phyloP scores from a whole-genome alignment of 108 stramenopile species.

The Asterionellopsis glacialis region DNA sequence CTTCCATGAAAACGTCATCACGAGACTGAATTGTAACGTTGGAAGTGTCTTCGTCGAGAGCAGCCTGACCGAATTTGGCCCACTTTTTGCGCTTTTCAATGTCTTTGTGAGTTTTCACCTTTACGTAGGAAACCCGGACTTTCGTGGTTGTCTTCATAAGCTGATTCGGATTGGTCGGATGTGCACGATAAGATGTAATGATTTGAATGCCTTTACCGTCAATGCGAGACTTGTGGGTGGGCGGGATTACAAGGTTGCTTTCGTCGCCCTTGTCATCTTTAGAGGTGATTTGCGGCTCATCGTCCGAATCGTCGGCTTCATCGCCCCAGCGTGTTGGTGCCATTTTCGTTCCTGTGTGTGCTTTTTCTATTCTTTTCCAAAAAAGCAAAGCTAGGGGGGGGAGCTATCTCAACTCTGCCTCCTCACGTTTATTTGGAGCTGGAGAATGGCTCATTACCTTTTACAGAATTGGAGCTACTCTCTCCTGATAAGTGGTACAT shows the following conservation, averaged over 20 bases:
- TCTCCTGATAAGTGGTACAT: too few species aligned
- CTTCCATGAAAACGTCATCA: constrained; percentile 81
- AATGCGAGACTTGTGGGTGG: constrained; percentile 77
- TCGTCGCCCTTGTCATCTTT: background rate
- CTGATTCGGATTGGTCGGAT: constrained; percentile 62
- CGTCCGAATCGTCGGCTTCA: constrained; percentile 13
- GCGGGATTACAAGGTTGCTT: constrained; percentile 55
- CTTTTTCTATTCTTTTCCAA: too few species aligned
- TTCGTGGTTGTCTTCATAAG: constrained; percentile 78
- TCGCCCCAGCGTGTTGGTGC: constrained; percentile 5
- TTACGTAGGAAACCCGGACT: constrained; percentile 50
- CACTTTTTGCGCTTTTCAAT: constrained; percentile 71
- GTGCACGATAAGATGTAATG: constrained; percentile 70
- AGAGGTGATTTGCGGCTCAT: background rate
- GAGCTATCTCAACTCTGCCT: too few species aligned
- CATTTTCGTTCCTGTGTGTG: background rate
- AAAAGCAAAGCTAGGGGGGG: too few species aligned
- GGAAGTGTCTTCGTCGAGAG: constrained; percentile 48
- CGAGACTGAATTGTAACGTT: constrained; percentile 78
- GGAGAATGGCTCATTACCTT: too few species aligned
- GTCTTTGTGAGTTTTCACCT: constrained; percentile 50
- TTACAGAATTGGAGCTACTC: too few species aligned
- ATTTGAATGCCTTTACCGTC: constrained; percentile 85
- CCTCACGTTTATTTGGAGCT: too few species aligned
- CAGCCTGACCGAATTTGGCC: constrained; percentile 83